Conservation (phyloP, 2,329 filamentous ascomycete genomes). For the Aspergillus puulaauensis region DNA sequence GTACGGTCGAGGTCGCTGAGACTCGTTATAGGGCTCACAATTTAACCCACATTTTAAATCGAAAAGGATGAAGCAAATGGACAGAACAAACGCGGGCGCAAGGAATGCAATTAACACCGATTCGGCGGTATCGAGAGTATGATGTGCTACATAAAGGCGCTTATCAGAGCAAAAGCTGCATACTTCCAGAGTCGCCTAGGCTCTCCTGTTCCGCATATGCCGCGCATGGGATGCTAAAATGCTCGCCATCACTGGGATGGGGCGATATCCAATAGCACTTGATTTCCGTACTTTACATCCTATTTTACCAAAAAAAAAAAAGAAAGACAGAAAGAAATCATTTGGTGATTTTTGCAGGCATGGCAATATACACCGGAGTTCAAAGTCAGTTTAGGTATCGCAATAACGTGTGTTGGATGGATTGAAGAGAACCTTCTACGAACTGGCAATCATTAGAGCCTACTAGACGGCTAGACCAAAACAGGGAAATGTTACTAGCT, state of each 20-base stretch:
- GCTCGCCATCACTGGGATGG: background rate
- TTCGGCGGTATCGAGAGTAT: background rate
- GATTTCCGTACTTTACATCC: background rate
- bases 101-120: background rate
- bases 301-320: background rate
- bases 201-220: background rate
- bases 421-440: background rate
- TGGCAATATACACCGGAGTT: too few relatives aligned
- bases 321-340: too few relatives aligned
- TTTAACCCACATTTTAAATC: background rate
- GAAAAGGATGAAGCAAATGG: background rate
- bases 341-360: too few relatives aligned
- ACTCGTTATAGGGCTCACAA: background rate
- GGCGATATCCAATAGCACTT: background rate
- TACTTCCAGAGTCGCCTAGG: too few relatives aligned
- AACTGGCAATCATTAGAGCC: background rate
- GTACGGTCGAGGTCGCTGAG: conserved; percentile 39
- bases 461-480: background rate
- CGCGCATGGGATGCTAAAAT: background rate
- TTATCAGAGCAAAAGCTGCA: background rate
- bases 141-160: background rate
- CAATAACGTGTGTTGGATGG: background rate
- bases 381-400: background rate
- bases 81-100: background rate
- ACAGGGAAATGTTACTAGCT: background rate